Base-by-base conservation (phyloP, 2,329 filamentous ascomycete species). In the Aspergillus ibericus region DNA sequence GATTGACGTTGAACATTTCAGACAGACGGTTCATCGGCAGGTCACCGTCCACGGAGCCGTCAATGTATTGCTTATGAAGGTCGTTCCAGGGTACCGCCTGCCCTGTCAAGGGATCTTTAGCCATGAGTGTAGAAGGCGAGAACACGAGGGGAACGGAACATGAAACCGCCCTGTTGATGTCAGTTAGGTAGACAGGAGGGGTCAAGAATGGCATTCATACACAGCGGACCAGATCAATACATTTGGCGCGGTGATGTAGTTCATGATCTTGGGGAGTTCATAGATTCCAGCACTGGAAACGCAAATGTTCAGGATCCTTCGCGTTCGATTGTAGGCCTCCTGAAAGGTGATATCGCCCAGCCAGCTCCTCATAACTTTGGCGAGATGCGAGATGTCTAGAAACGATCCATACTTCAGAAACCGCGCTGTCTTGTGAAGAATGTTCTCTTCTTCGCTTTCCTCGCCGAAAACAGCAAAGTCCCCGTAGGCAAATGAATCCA, bases 1-100 rank as follows among this genome's bases (percentile, higher is more conserved):
- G 93, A 70, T 97, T 97, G 72, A 97, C 93, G 70, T 97, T 96
- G 80, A 97, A 96, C 89, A 97, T 93, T 70, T 96, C 92, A 0
- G 92, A 88, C 15, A 98, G 81, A 1, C 91, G 86, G 18, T 89
- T 92, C 86, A 96, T 96, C 1, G 93, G 93, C 2, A 98, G 80
- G 73, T 98, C 93, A 59, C 95, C 95, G 71, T 97, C 92, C 20
- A 98, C 91, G 0, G 93, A 97, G 1, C 93, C 93, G 72, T 98
- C 93, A 53, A 98, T 96, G 85, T 91, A 97, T 63, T 86, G 86
- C 70, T 92, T 90, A 27, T 91, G 88, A 3, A 89, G 88, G 13
- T 92, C 90, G 66, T 95, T 93, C 93, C 93, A 97, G 0, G 90
- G 88, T 15, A 86, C 84, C 34, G 90, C 86, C 63, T 88, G 83